Base-by-base conservation (phyloP, 177 flowering plant species). In the Vitis hybrid region DNA sequence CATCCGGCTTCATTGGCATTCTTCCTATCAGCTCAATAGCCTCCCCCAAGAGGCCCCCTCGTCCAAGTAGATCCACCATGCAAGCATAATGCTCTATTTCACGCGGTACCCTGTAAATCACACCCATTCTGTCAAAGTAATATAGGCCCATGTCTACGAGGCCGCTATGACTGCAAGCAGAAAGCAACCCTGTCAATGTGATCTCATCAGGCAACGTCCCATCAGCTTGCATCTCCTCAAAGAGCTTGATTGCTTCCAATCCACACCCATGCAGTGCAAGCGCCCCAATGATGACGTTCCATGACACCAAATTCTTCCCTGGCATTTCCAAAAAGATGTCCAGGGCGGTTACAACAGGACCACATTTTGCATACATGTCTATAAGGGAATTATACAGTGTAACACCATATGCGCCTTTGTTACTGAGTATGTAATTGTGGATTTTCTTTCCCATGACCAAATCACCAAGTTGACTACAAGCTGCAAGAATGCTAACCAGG, bases 1-100 rank as follows among this genome's bases (percentile, higher is more conserved):
- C 64, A 68, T 88, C 88, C 0, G 88, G 87, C 67, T 75, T 85
- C 83, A 81, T 73, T n/a, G 84, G 79, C 90, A 88, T 86, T 55
- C 32, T n/a, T 55, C 70, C 73, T 17, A 88, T 78, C 35, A 88
- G 60, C 67, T 73, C 30, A 11, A 80, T 50, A 14, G 90, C 90
- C 68, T 86, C 88, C 27, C 62, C 69, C 27, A 86, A 65, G 32
- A 64, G 62, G 14, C 91, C 90, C 13, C 77, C 75, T 69, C 86
- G 75, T 21, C 84, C 84, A 21, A 85, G 76, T 49, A 84, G 78
- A 72, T 84, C 86, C 19, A 82, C 79, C 84, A 81, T 73, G 73
- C 87, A 84, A 68, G 84, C 84, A 73, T 75, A 84, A 51, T 83
- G 86, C 70, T 79, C 83, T 11, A 81, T 66, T 54, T 81, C 79